Evolutionary conservation across 1,284 basidiomycete species (phyloP).

Genomic region (Violaceomyces palustris): DNA sequence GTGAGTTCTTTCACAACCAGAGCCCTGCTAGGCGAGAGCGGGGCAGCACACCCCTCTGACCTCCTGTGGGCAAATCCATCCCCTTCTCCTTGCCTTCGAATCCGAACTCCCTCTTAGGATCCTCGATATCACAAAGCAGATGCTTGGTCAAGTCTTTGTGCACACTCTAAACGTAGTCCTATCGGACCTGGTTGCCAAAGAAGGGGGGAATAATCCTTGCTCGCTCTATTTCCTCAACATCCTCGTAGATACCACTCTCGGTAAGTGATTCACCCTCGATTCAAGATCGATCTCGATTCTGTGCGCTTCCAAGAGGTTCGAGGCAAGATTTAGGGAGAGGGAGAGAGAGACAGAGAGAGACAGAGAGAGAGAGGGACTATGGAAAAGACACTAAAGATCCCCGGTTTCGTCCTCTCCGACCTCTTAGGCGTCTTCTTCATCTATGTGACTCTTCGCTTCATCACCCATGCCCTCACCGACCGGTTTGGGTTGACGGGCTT

Average conservation of each 20-base stretch:
- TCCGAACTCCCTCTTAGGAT: background rate
- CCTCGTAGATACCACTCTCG: constrained; percentile 86
- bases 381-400: background rate
- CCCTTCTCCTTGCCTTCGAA: background rate
- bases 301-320: no score
- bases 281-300: no score
- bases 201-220: constrained; percentile 35
- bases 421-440: constrained; percentile 73
- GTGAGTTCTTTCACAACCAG: no score
- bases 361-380: no score
- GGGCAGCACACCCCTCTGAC: background rate
- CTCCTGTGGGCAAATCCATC: background rate
- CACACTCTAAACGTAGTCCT: constrained; percentile 78
- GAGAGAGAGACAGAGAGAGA: no score
- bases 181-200: constrained; percentile 28
- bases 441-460: constrained; percentile 68
- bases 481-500: constrained; percentile 69
- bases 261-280: constrained; percentile 60
- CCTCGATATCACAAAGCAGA: constrained; percentile 62
- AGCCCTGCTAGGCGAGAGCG: background rate
- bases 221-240: constrained; percentile 83
- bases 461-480: constrained; percentile 66
- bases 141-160: constrained; percentile 83
- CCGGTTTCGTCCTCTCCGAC: no score
- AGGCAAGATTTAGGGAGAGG: no score